Base-by-base conservation (phyloP, 345 rosid species). In the Populus nigra region DNA sequence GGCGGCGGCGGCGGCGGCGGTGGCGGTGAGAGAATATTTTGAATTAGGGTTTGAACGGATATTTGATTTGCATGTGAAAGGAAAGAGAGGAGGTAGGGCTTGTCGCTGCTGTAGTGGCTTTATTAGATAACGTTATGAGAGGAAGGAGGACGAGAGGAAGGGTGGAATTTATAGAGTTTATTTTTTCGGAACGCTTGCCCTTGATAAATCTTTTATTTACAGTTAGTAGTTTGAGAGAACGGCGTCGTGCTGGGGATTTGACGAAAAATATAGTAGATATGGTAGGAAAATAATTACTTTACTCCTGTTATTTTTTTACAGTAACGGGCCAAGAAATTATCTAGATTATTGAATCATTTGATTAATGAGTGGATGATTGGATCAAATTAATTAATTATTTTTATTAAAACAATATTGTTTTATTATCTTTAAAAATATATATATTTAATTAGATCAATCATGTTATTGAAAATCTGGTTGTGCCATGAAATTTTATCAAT, bases 61-160 rank as follows among this genome's bases (percentile, higher is more conserved):
- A 23, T 59, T 23, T 59, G 45, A 41, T 59, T 59, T 59, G 12
- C 23, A 33, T 59, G 2, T n/a, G 4, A 41, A 10, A 8, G 12
- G 20, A 41, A 0, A 22, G 31, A 2, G 72, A 13, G 33, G 9
- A 13, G 72, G 27, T 66, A 53, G 22, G 55, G 57, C 61, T 43
- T 3, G 70, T 13, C 45, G 43, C 17, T 20, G 68, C 35, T 35
- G 55, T 50, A 41, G 66, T 78, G 81, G 80, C 77, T 45, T 17
- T 43, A 22, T 1, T 33, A 69, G 83, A 70, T 10, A 82, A 78
- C 73, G 77, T 25, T 27, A 1, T 11, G 17, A 25, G 66, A 12
- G 49, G 31, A 43, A 27, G 47, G 22, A 23, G 0, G 29, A 23
- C 1, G 61, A 55, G 29, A n/a, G 49, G 27, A 47, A 38, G 66